Base-by-base conservation (phyloP, 371 early-diverging fungal species). In the Chytridium lagenaria region DNA sequence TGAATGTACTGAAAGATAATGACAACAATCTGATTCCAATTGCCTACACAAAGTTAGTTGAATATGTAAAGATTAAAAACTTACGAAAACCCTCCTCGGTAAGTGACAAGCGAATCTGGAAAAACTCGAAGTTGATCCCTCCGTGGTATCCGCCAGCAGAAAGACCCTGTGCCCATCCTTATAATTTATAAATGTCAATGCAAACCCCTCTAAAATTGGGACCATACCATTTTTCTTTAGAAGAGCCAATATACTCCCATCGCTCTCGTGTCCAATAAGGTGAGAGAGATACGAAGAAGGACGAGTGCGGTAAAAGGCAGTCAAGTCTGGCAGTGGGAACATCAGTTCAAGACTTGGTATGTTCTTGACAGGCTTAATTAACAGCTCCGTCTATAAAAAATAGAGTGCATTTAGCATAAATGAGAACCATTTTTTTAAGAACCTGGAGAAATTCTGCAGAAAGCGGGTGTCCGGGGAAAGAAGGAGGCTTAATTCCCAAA, bases 1-100 rank as follows among this genome's bases (percentile, higher is more conserved):
- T 90, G 80, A 68, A 97, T 92, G 77, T 96, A 98, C 78, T 92
- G 91, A 80, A 97, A 98, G 26, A 96, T 80, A 50, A 89, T 85
- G 10, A 81, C 70, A 30, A 96, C 83, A 2, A 97, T 90, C 38
- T 95, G 92, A 59, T 92, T 86, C 68, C 89, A 90, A 57, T 90
- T 84, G 26, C 80, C 90, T 89, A 75, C 28, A 36, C 51, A 69
- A 65, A 40, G 26, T 28, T 19, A 76, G 59, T 65, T 19, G 50
- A 68, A n/a, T 59, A 1, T 22, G 22, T 22, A 40, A 10, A 68
- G 19, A 22, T 63, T 26, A 33, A 12, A 34, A 31, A 15, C 78
- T 83, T 88, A 83, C 87, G 81, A 49, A 92, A 81, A 10, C 98
- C 98, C 51, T 90, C 85, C 76, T 91, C 91, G 3, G 97, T 97